A percentile compares a stretch with the other conserved stretches of the same genome.
Conservation (phyloP, 176 grass and related monocot genomes). For the Stipa capillata region DNA sequence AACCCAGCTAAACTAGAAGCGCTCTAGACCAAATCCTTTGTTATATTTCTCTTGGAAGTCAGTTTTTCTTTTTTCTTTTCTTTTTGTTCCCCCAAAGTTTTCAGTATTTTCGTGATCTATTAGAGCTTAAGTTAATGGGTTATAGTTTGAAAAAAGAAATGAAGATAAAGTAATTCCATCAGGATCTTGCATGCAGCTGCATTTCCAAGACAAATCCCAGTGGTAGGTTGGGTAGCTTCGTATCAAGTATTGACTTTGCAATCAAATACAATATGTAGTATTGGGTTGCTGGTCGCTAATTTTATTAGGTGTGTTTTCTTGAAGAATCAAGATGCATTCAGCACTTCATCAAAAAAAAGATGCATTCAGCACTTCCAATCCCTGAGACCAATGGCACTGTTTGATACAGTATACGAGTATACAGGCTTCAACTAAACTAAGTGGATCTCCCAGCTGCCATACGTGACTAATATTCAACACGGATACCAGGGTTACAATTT, state of each 20-base stretch:
- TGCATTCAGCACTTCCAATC: not conserved
- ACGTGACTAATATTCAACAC: not conserved
- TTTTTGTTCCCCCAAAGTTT: no score
- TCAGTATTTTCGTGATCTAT: not conserved
- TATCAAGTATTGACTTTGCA: conserved; percentile 18
- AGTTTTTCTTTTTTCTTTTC: no score
- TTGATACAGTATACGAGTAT: not conserved
- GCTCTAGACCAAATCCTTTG: not conserved
- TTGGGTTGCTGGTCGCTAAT: not conserved
- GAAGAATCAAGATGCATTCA: not conserved
- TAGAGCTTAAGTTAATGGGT: not conserved
- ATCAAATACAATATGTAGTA: not conserved
- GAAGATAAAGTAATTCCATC: conserved; percentile 8
- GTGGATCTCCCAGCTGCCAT: not conserved
- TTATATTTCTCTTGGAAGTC: no score
- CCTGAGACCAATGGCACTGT: not conserved
- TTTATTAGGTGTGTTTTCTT: not conserved
- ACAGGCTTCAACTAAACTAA: conserved; percentile 1
- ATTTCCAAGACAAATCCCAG: conserved; percentile 3
- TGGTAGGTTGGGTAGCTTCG: not conserved
- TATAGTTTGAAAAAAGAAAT: not conserved
- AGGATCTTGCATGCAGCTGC: conserved; percentile 24
- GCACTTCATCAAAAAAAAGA: no score
- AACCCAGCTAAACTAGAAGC: not conserved
- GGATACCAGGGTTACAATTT: not conserved